phyloP scores from a whole-genome alignment of 768 basidiomycete genomes.

The Macrolepiota fuliginosa region DNA sequence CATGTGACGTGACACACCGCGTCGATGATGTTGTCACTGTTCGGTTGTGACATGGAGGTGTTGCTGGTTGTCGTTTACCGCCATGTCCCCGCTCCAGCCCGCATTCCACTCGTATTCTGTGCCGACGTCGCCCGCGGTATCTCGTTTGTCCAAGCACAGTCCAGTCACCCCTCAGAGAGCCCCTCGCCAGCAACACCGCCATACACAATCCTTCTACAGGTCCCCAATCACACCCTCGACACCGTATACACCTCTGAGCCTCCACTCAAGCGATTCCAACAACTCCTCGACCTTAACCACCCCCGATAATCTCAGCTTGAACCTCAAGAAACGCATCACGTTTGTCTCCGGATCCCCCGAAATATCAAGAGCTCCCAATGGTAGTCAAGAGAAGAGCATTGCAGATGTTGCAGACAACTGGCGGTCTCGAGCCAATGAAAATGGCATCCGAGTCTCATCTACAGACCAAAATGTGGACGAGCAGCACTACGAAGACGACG shows the following conservation, averaged over 20 bases:
- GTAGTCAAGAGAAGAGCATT: constrained; percentile 41
- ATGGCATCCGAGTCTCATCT: constrained; percentile 64
- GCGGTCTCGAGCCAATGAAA: constrained; percentile 68
- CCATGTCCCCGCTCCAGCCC: constrained; percentile 14
- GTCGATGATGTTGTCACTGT: constrained; percentile 5
- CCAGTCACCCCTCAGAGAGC: constrained; percentile 70
- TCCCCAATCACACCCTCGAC: constrained; percentile 66
- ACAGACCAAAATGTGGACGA: constrained; percentile 47
- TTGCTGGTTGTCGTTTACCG: constrained; percentile 8
- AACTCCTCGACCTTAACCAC: constrained; percentile 57
- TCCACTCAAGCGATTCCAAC: constrained; percentile 58
- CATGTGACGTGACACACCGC: constrained; percentile 9
- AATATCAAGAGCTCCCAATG: constrained; percentile 15
- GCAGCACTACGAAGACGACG: constrained; percentile 40
- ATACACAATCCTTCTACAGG: constrained; percentile 45
- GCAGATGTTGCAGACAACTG: constrained; percentile 68
- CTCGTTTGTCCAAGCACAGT: constrained; percentile 37
- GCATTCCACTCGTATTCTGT: constrained; percentile 34
- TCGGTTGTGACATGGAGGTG: constrained; percentile 3
- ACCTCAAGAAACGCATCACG: constrained; percentile 37
- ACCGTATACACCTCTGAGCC: constrained; percentile 69
- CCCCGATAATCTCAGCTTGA: constrained; percentile 44
- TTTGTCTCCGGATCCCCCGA: constrained; percentile 43
- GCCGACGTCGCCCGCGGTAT: constrained; percentile 44
- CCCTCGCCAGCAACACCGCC: constrained; percentile 43